A percentile compares a stretch with the other conserved stretches of the same genome.
phyloP scores from a whole-genome alignment of 73 alveolate species.

The Paramecium sonneborni region DNA sequence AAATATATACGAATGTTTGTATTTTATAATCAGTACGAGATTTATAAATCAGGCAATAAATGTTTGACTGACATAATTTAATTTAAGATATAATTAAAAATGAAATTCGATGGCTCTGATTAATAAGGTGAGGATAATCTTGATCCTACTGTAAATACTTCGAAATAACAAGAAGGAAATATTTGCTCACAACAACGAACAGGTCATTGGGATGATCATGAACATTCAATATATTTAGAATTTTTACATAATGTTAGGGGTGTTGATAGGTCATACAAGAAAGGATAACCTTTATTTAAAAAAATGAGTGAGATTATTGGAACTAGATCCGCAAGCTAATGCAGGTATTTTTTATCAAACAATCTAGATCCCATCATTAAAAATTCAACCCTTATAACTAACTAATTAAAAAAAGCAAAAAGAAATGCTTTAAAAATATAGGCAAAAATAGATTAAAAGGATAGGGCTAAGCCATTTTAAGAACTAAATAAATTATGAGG shows the following conservation, averaged over 20 bases:
- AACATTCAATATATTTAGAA: background rate
- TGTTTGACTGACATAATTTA: background rate
- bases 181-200: background rate
- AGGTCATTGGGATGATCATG: background rate
- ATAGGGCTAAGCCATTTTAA: background rate
- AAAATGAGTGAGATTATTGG: slow-evolving; percentile 37
- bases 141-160: background rate
- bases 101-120: background rate
- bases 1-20: background rate
- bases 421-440: background rate
- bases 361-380: slow-evolving; percentile 20
- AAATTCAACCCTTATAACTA: slow-evolving; percentile 7
- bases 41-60: background rate
- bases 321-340: slow-evolving; percentile 37
- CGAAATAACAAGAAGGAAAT: background rate
- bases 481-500: background rate
- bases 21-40: background rate
- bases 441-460: background rate
- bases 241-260: background rate
- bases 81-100: background rate
- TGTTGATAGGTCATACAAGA: background rate
- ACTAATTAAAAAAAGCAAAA: background rate
- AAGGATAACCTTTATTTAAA: slow-evolving; percentile 32
- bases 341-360: slow-evolving; percentile 7
- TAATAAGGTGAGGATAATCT: background rate